Base-by-base conservation (phyloP, 768 basidiomycete species). In the Boletus coccyginus region DNA sequence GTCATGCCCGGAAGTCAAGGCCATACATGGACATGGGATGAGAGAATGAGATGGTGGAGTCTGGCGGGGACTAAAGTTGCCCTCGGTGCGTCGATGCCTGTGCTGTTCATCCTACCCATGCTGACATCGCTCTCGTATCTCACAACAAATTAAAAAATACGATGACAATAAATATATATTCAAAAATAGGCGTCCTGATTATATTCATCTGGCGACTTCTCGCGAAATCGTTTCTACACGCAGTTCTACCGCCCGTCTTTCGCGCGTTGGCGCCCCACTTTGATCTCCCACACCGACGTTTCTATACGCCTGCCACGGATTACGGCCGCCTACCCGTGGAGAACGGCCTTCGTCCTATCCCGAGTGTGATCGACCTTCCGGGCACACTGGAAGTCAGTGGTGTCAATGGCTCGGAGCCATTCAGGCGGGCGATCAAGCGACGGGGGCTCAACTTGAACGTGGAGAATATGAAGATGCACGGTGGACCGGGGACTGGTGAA, bases 261-360 rank as follows among this genome's bases (percentile, higher is more conserved):
- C 88, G 95, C 55, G 74, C 84, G 44, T 76, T 91, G 57, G 79
- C 90, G 9, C 80, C 78, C 31, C 77, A 83, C 39, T 80, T 92
- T 65, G 77, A 76, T 9, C 81, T 98, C 5, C 96, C 95, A 0
- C 84, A 86, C 57, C 81, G 96, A 11, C 80, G 92, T 16, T 93
- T 92, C 73, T 97, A 98, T 70, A 90, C 87, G 7, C 88, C 93
- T 31, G 92, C 94, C 32, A 94, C 93, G 63, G 94, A 94, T 62
- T 97, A 97, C 70, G 80, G 78, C 32, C 78, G 71, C 29, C 83
- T 90, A 1, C 88, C 88, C 0, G 74, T 81, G 35, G 83, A 86
- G 58, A 74, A 73, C 21, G 73, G 77, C 7, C 71, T 94, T 45
- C 83, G 82, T 52, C 80, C 92, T 0, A 85, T 96, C 61, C 94